A percentile compares a stretch with the other conserved stretches of the same genome.
These are phyloP conservation scores for apple (Malus domestica) DNA, from an alignment of 306 rosid genomes.

Conservation along the genomic window DNA sequence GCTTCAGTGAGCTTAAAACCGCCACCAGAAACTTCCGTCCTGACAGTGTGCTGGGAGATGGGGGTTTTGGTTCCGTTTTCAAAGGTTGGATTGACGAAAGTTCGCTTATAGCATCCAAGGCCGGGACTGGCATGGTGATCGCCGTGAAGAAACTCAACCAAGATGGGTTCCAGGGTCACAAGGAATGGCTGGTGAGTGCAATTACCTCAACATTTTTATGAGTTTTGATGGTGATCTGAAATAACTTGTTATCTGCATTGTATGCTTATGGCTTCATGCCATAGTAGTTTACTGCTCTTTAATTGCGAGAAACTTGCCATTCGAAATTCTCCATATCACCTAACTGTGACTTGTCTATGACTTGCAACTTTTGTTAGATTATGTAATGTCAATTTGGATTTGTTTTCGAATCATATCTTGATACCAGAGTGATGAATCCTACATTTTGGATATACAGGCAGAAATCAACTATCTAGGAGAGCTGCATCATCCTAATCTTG, in stretches of 20 bases:
- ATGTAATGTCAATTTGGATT: conserved; percentile 5
- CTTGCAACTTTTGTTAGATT: conserved; percentile 3
- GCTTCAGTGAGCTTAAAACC: conserved; percentile 54
- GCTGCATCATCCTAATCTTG: conserved; percentile 87
- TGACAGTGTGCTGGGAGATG: conserved; percentile 87
- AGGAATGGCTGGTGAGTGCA: conserved; percentile 83
- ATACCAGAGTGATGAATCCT: conserved; percentile 8
- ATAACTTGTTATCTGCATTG: neutral
- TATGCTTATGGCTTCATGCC: neutral
- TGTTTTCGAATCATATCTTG: neutral
- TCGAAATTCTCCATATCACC: neutral
- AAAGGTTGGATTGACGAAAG: conserved; percentile 92
- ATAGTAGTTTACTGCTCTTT: neutral
- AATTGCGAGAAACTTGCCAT: neutral
- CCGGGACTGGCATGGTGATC: conserved; percentile 71
- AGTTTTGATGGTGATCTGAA: neutral
- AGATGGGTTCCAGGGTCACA: conserved; percentile 91
- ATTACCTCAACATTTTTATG: neutral
- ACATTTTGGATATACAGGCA: conserved; percentile 40
- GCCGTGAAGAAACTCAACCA: conserved; percentile 91
- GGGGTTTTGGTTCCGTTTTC: conserved; percentile 95
- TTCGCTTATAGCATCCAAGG: conserved; percentile 59
- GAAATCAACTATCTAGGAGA: conserved; percentile 95
- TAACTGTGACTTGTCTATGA: neutral
- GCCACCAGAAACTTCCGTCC: conserved; percentile 94